Evolutionary conservation across 129 eudicot species (phyloP).

Genomic region (Chrysanthemum seticuspe): DNA sequence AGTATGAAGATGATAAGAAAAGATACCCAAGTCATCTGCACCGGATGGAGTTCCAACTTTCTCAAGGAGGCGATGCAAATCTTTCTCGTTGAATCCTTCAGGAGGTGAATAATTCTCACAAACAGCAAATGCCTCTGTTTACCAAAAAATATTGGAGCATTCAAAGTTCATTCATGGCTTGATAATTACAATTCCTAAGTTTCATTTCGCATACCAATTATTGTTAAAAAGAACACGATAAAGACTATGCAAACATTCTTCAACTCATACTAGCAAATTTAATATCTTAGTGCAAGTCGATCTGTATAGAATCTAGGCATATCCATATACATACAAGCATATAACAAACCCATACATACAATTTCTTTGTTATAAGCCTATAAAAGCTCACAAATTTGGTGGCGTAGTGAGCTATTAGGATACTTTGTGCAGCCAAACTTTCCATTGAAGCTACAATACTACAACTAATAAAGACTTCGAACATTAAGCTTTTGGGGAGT

Average conservation of each 20-base stretch:
- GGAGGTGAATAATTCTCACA: conserved; percentile 98
- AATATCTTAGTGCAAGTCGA: neutral
- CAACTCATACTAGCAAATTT: neutral
- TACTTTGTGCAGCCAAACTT: neutral
- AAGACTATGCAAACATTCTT: neutral
- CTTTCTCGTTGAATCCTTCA: conserved; percentile 89
- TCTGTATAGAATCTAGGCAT: neutral
- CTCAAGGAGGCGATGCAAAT: conserved; percentile 88
- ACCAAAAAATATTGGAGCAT: conserved; percentile 14
- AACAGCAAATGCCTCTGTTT: conserved; percentile 95
- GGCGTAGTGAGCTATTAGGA: neutral
- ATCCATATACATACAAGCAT: neutral
- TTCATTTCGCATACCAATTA: neutral
- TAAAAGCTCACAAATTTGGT: neutral
- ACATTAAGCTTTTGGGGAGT: neutral
- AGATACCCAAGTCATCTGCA: conserved; percentile 74
- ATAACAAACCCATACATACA: neutral
- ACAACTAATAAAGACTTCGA: neutral
- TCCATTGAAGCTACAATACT: neutral
- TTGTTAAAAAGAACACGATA: too few species aligned
- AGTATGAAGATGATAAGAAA: conserved; percentile 7
- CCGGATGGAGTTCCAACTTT: conserved; percentile 97
- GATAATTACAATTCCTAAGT: neutral
- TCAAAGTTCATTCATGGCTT: neutral
- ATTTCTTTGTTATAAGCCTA: neutral